Evolutionary conservation across 1,284 basidiomycete species (phyloP).

Genomic region (Xerocomus minutiporus): DNA sequence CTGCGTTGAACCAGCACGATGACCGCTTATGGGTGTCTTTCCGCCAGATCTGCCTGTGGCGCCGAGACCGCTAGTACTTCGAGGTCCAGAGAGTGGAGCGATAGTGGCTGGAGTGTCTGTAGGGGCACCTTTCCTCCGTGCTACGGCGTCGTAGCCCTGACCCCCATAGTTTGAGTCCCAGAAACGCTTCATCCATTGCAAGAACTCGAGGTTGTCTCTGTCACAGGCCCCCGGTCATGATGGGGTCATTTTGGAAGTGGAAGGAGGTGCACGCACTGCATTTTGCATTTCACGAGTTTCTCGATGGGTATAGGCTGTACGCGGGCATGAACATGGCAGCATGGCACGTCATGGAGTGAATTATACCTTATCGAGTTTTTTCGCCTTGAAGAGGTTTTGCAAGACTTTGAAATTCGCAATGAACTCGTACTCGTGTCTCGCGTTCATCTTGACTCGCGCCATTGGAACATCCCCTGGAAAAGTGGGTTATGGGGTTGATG

Average conservation of each 20-base stretch:
- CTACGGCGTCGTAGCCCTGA: constrained; percentile 85
- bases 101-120: constrained; percentile 75
- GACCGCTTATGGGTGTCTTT: constrained; percentile 65
- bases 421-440: constrained; percentile 95
- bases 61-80: constrained; percentile 37
- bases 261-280: constrained; percentile 70
- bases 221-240: constrained; percentile 16
- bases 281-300: constrained; percentile 94
- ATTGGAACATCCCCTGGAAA: constrained; percentile 76
- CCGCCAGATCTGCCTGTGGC: constrained; percentile 52
- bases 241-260: constrained; percentile 1
- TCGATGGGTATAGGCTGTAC: constrained; percentile 89
- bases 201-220: constrained; percentile 96
- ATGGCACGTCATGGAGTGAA: background rate
- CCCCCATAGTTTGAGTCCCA: constrained; percentile 94
- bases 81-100: constrained; percentile 51
- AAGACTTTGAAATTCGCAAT: constrained; percentile 94
- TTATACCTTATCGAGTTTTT: constrained; percentile 89
- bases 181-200: constrained; percentile 96
- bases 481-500: constrained; percentile 10
- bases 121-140: constrained; percentile 70
- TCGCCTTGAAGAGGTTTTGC: constrained; percentile 81
- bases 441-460: constrained; percentile 86
- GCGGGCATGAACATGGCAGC: constrained; percentile 7
- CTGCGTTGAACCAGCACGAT: constrained; percentile 56